Evolutionary conservation across 2,329 filamentous ascomycete genomes (phyloP).

Genomic region (Raffaelea ambrosiae): DNA sequence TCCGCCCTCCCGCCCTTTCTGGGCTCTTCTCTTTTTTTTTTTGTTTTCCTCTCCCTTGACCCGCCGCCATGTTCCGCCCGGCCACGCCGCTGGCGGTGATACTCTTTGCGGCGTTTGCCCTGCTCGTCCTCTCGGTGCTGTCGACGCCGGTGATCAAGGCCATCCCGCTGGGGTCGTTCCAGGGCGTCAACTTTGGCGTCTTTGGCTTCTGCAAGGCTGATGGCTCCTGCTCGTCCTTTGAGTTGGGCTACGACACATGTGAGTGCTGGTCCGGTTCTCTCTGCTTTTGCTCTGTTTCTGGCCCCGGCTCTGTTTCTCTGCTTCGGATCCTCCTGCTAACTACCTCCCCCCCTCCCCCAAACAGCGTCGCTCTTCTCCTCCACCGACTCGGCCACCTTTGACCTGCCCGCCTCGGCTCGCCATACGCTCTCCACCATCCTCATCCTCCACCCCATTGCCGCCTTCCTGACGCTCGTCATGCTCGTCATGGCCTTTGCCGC

Average conservation of each 20-base stretch:
- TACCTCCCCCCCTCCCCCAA: background rate
- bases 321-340: conserved; percentile 3
- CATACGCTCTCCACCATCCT: conserved; percentile 75
- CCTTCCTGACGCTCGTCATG: conserved; percentile 76
- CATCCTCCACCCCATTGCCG: conserved; percentile 86
- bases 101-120: conserved; percentile 74
- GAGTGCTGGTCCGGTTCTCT: conserved; percentile 27
- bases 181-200: conserved; percentile 77
- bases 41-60: background rate
- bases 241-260: conserved; percentile 84
- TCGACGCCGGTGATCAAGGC: conserved; percentile 81
- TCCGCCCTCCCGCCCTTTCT: background rate
- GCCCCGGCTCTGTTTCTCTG: background rate
- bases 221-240: conserved; percentile 57
- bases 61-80: conserved; percentile 68
- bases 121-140: conserved; percentile 80
- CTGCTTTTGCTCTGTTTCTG: conserved; percentile 15
- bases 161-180: conserved; percentile 73
- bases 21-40: background rate
- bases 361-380: conserved; percentile 7
- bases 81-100: conserved; percentile 85
- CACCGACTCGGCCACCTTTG: conserved; percentile 37
- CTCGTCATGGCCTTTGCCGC: conserved; percentile 70
- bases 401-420: conserved; percentile 43
- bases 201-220: conserved; percentile 73